These are phyloP conservation scores for Tetraselmis chui DNA, from an alignment of 139 green algal genomes.

Conservation along the genomic window DNA sequence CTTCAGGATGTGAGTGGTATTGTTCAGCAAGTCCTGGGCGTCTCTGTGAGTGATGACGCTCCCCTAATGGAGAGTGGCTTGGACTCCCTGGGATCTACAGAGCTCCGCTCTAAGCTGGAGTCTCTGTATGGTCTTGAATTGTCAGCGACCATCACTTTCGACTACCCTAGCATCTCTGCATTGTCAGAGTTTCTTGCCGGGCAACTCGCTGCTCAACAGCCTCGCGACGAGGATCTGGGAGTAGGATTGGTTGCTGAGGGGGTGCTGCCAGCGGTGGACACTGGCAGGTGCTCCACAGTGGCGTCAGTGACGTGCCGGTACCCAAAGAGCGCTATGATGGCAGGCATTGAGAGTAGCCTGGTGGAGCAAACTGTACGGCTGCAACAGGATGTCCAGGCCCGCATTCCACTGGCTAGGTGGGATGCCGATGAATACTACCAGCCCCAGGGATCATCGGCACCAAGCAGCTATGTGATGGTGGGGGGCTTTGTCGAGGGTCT, in stretches of 20 bases:
- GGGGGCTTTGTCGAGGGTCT: constrained; percentile 33
- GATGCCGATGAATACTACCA: background rate
- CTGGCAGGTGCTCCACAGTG: background rate
- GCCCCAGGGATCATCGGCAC: background rate
- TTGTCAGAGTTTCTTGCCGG: background rate
- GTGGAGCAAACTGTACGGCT: background rate
- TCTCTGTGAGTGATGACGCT: constrained; percentile 25
- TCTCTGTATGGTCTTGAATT: constrained; percentile 43
- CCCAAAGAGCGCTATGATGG: background rate
- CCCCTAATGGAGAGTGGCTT: constrained; percentile 67
- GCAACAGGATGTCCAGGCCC: background rate
- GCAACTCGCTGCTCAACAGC: background rate
- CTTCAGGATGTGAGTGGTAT: background rate
- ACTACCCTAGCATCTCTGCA: constrained; percentile 45
- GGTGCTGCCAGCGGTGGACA: constrained; percentile 6
- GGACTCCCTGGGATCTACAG: constrained; percentile 72
- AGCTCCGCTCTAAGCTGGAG: constrained; percentile 72
- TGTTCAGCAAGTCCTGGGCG: constrained; percentile 7
- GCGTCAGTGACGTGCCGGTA: background rate
- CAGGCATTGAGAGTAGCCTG: background rate
- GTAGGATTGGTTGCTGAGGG: background rate
- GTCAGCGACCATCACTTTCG: constrained; percentile 56
- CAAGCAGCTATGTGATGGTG: background rate
- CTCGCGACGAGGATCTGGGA: no score
- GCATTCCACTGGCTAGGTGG: background rate